Evolutionary conservation across 768 basidiomycete species (phyloP), one percentile per base, ranked within the genome.

Genomic region (Termitomyces sp.): DNA sequence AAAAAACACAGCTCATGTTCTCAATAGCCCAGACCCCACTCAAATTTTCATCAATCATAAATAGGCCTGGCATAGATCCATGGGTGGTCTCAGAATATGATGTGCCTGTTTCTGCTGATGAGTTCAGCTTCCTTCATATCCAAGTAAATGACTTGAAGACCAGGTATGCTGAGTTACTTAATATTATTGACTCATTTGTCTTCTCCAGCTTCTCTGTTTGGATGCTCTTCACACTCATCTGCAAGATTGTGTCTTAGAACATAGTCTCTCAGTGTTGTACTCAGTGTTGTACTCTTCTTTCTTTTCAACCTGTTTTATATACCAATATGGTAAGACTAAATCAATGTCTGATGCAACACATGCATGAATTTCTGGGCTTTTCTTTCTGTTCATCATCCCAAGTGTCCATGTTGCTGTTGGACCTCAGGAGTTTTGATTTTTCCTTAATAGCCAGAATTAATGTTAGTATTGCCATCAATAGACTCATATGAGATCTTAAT

Each of bases 401-500:
- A 4, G 2, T 68, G 1, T 19, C 45, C 0, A 62, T 62, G 0
- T 53, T 63, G 0, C 68, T 67, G 0, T 7, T 69, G 0, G 17
- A 51, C 0, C 31, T 53, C 0, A 43, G 53, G 11, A 66, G 69
- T 2, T 63, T 69, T 25, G 68, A 61, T 19, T 66, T 69, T 19
- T 63, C 63, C 0, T 69, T 64, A 0, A 56, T 69, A 2, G 12
- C 60, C 1, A 45, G 59, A 0, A 59, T 69, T 6, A 70, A 70
- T 46, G 54, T 53, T 0, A 41, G 58, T 0, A 51, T 65, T 1
- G 65, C 65, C 0, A 47, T 69, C 0, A 35, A 63, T 17, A 67
- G 69, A 0, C 53, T 70, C 0, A 21, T n/a, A 4, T 58, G 64
- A 0, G 66, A 71, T 34, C 62, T 69, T 0, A 68, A 69, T 35